Evolutionary conservation across 1,284 basidiomycete genomes (phyloP).

Genomic region (Mycena sp.): DNA sequence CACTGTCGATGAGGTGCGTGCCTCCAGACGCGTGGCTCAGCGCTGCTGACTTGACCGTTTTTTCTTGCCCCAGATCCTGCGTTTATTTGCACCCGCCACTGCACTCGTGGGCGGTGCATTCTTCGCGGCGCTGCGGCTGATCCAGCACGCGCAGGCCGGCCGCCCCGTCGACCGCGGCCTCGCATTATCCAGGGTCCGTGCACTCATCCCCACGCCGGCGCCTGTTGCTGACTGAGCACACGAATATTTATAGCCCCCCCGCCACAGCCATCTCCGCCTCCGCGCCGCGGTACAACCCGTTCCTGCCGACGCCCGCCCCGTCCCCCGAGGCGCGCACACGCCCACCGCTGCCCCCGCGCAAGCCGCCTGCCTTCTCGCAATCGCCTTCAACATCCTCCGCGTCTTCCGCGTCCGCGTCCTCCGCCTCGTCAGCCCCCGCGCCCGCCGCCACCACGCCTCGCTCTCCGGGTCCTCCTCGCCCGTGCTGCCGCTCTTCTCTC

Average conservation of each 20-base stretch:
- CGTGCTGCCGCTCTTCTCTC: not conserved
- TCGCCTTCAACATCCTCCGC: not conserved
- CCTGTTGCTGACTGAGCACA: not conserved
- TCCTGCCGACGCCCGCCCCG: conserved; percentile 27
- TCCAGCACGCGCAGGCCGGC: conserved; percentile 19
- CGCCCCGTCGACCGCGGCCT: conserved; percentile 12
- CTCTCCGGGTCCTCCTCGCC: not conserved
- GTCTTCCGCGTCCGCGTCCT: not conserved
- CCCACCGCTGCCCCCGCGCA: conserved; percentile 1
- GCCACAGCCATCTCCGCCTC: not conserved
- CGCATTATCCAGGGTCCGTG: conserved; percentile 27
- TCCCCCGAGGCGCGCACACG: conserved; percentile 18
- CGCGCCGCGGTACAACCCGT: conserved; percentile 9
- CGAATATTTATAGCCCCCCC: not conserved
- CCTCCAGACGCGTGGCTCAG: not conserved
- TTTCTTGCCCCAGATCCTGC: conserved; percentile 13
- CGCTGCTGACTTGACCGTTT: not conserved
- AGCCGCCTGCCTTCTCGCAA: too few relatives aligned
- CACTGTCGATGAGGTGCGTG: conserved; percentile 18
- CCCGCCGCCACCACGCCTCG: not conserved
- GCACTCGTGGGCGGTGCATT: conserved; percentile 16
- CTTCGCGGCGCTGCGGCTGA: conserved; percentile 19
- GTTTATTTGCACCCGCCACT: conserved; percentile 18
- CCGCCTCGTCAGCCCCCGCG: not conserved
- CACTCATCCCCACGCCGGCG: not conserved